phyloP scores from a whole-genome alignment of 2,329 filamentous ascomycete genomes.

The Didymella pinodella region DNA sequence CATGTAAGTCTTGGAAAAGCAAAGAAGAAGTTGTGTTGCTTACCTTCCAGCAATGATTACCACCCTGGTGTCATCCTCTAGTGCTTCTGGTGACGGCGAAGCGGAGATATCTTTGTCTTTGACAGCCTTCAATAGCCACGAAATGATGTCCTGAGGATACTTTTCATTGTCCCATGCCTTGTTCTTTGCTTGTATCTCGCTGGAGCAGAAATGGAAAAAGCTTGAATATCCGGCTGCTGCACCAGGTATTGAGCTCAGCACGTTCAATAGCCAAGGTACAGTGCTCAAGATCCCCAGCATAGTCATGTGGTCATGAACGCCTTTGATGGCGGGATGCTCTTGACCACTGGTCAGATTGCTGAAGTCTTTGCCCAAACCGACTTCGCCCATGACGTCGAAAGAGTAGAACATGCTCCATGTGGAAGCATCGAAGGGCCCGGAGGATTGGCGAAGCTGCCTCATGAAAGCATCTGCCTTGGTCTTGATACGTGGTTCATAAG shows the following conservation, averaged over 20 bases:
- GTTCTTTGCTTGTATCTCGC: background rate
- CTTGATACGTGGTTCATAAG: background rate
- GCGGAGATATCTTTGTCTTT: background rate
- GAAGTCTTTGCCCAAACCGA: slow-evolving; percentile 41
- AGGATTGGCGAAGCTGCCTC: background rate
- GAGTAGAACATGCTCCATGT: background rate
- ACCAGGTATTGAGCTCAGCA: background rate
- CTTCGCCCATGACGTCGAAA: slow-evolving; percentile 41
- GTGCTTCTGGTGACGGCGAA: background rate
- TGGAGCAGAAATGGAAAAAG: background rate
- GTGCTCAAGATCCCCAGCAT: slow-evolving; percentile 44
- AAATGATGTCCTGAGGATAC: background rate
- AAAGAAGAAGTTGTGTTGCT: background rate
- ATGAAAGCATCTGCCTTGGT: background rate
- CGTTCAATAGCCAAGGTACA: slow-evolving; percentile 47
- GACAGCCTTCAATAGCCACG: background rate
- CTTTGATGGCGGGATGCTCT: slow-evolving; percentile 45
- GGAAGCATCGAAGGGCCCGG: background rate
- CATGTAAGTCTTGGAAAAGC: background rate
- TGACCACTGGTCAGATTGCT: slow-evolving; percentile 32
- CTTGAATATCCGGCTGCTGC: background rate
- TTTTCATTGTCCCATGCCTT: background rate
- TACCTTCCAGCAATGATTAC: background rate
- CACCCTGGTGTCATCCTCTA: background rate
- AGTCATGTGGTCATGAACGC: slow-evolving; percentile 48